These are phyloP conservation scores for Endogone sp. DNA, from an alignment of 192 early-diverging fungal species.

Conservation along the genomic window DNA sequence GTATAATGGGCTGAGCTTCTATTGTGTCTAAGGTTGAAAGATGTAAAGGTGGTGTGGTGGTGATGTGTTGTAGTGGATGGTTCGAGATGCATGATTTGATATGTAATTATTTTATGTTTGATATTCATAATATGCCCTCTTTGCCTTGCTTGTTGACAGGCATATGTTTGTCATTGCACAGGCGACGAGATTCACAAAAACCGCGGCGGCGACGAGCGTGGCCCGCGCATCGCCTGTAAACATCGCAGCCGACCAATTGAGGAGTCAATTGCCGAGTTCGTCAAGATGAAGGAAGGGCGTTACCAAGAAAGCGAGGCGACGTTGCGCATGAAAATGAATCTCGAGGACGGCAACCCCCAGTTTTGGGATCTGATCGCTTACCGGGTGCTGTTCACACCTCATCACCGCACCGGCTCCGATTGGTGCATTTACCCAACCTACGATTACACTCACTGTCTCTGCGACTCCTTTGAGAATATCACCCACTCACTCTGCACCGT, in stretches of 20 bases:
- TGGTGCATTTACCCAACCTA: slow-evolving; percentile 99
- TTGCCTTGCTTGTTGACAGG: slow-evolving; percentile 9
- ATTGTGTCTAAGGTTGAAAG: too few species aligned
- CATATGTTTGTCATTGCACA: slow-evolving; percentile 88
- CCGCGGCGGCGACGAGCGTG: slow-evolving; percentile 88
- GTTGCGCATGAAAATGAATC: slow-evolving; percentile 99
- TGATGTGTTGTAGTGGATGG: slow-evolving; percentile 13
- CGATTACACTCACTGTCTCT: slow-evolving; percentile 98
- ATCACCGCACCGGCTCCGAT: slow-evolving; percentile 85
- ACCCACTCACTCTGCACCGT: slow-evolving; percentile 98
- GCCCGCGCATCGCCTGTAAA: slow-evolving; percentile 79
- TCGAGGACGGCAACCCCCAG: slow-evolving; percentile 95
- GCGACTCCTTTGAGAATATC: slow-evolving; percentile 99
- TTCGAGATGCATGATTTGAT: too few species aligned
- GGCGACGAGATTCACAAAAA: slow-evolving; percentile 88
- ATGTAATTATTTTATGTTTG: background rate
- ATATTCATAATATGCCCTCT: background rate
- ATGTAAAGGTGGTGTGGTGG: too few species aligned
- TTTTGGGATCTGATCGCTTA: slow-evolving; percentile 99
- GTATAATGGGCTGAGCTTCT: too few species aligned
- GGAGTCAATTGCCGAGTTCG: slow-evolving; percentile 91
- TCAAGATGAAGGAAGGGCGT: slow-evolving; percentile 97
- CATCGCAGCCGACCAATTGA: slow-evolving; percentile 91
- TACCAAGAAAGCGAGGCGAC: slow-evolving; percentile 89
- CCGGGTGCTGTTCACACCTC: slow-evolving; percentile 86